Evolutionary conservation across 2,329 filamentous ascomycete genomes (phyloP).

Genomic region (Pseudogymnoascus sp.): DNA sequence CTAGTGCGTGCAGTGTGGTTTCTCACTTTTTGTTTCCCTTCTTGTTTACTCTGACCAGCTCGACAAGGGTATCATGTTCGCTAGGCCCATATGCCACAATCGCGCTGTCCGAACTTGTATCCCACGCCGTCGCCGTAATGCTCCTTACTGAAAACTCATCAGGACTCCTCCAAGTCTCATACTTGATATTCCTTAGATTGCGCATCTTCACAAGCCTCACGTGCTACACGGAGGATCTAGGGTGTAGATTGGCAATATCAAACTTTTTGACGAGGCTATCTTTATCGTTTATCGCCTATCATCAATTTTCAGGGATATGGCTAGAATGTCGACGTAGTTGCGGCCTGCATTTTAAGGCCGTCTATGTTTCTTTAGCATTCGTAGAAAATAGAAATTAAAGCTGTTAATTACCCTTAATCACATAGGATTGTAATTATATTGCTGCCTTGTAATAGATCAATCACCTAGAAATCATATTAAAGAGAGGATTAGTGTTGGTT

Average conservation of each 20-base stretch:
- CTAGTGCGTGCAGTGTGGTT: constrained; percentile 34
- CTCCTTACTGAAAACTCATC: constrained; percentile 39
- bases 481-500: background rate
- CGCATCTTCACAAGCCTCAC: constrained; percentile 51
- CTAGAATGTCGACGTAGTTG: background rate
- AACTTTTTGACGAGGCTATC: constrained; percentile 2
- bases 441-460: background rate
- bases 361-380: background rate
- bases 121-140: constrained; percentile 77
- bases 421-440: background rate
- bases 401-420: background rate
- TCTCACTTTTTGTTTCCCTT: constrained; percentile 29
- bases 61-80: constrained; percentile 58
- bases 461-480: background rate
- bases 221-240: constrained; percentile 1
- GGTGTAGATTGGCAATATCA: background rate
- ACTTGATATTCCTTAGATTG: constrained; percentile 73
- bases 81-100: constrained; percentile 81
- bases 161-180: constrained; percentile 54
- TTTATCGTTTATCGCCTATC: constrained; percentile 4
- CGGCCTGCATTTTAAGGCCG: background rate
- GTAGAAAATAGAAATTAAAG: too few species aligned
- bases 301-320: constrained; percentile 2
- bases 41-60: constrained; percentile 51
- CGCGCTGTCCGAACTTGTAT: constrained; percentile 65